A percentile compares a stretch with the other conserved stretches of the same genome.
These are phyloP conservation scores for Lepidopterella palustris DNA, from an alignment of 495 filamentous ascomycete species.

Conservation along the genomic window DNA sequence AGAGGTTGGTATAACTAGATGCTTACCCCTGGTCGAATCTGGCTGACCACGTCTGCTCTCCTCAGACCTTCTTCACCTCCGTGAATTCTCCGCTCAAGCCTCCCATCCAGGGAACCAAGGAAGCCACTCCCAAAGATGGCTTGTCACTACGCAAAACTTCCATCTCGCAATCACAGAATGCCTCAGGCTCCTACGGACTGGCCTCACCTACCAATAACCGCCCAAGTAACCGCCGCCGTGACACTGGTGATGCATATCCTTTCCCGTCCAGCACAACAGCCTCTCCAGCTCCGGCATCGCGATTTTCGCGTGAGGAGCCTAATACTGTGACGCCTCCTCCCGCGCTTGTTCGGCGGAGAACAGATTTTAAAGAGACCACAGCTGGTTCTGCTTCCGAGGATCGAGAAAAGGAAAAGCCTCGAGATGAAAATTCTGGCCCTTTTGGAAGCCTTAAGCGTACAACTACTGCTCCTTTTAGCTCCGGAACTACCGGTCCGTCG, in stretches of 20 bases:
- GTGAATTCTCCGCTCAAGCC: conserved; percentile 93
- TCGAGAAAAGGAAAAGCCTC: conserved; percentile 41
- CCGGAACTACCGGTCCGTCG: conserved; percentile 45
- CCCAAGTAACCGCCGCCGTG: conserved; percentile 69
- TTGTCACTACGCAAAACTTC: conserved; percentile 65
- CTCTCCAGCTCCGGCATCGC: conserved; percentile 46
- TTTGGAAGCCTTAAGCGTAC: conserved; percentile 63
- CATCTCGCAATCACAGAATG: conserved; percentile 53
- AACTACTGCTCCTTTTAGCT: conserved; percentile 56
- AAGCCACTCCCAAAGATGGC: conserved; percentile 50
- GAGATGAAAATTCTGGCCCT: conserved; percentile 46
- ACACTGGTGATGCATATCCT: conserved; percentile 68
- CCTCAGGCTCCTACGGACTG: conserved; percentile 40
- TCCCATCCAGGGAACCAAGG: conserved; percentile 66
- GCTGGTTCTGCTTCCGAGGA: conserved; percentile 40
- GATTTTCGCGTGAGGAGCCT: conserved; percentile 55
- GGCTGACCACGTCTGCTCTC: background rate
- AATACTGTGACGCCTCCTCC: conserved; percentile 56
- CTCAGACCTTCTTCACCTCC: conserved; percentile 67
- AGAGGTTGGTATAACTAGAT: conserved; percentile 50
- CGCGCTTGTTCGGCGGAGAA: conserved; percentile 66
- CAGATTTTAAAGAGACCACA: conserved; percentile 52
- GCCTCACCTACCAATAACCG: conserved; percentile 61
- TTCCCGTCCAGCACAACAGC: conserved; percentile 47
- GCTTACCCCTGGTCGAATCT: conserved; percentile 4